Conservation (phyloP, 805 yeast genomes). For the Spathaspora sp. region DNA sequence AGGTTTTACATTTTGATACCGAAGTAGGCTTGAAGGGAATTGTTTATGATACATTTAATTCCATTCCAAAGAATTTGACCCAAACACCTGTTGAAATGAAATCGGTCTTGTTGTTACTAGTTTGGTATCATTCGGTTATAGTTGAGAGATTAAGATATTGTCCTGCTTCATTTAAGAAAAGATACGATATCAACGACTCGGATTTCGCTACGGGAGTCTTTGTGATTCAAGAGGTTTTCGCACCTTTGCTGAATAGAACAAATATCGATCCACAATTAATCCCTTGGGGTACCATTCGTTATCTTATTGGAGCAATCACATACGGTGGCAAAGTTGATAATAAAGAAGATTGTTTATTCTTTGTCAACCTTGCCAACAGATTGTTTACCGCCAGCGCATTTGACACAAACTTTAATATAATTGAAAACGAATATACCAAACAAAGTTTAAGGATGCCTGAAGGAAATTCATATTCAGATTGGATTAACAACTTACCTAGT, state of each 20-base stretch:
- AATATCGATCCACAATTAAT: conserved; percentile 16
- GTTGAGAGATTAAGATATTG: conserved; percentile 55
- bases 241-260: conserved; percentile 11
- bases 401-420: conserved; percentile 39
- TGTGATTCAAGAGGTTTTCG: conserved; percentile 43
- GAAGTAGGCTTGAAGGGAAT: conserved; percentile 55
- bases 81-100: conserved; percentile 40
- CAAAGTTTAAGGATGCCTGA: conserved; percentile 45
- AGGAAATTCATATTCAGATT: conserved; percentile 34
- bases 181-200: conserved; percentile 70
- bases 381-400: conserved; percentile 41
- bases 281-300: conserved; percentile 53
- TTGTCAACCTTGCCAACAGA: conserved; percentile 29
- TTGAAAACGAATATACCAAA: conserved; percentile 22
- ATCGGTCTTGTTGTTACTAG: conserved; percentile 49
- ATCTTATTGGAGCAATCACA: conserved; percentile 49
- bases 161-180: conserved; percentile 59
- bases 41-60: conserved; percentile 35
- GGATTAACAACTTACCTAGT: conserved; percentile 57
- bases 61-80: conserved; percentile 13
- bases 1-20: conserved; percentile 58
- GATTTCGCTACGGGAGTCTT: conserved; percentile 54
- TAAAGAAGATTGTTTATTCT: conserved; percentile 33
- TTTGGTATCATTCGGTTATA: conserved; percentile 70
- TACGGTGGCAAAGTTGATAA: conserved; percentile 66